These are phyloP conservation scores for Penicillium crustosum DNA, from an alignment of 2,329 filamentous ascomycete genomes.

Conservation along the genomic window DNA sequence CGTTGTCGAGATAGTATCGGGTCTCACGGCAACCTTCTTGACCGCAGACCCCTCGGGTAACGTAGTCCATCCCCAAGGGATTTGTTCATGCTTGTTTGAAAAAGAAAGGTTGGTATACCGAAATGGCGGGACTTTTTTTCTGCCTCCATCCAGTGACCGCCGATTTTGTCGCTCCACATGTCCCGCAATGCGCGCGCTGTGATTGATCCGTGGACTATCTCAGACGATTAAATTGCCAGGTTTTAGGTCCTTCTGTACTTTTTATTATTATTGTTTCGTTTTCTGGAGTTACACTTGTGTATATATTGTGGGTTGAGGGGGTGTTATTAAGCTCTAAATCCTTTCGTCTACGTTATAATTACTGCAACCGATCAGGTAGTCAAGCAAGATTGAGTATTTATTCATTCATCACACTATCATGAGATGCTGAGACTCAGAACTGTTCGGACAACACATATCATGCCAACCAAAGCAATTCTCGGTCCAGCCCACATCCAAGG, in stretches of 20 bases:
- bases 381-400: conserved; percentile 24
- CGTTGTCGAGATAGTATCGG: conserved; percentile 72
- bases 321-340: background rate
- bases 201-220: background rate
- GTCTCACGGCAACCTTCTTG: conserved; percentile 68
- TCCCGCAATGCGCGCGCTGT: conserved; percentile 2
- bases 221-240: background rate
- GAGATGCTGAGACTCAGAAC: conserved; percentile 37
- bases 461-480: conserved; percentile 39
- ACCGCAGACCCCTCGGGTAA: conserved; percentile 51
- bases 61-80: conserved; percentile 43
- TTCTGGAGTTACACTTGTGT: background rate
- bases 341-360: background rate
- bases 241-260: background rate
- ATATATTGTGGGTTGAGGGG: background rate
- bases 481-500: conserved; percentile 38
- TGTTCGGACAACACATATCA: conserved; percentile 35
- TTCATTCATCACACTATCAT: conserved; percentile 43
- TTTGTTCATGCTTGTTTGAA: conserved; percentile 32
- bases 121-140: conserved; percentile 22
- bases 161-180: conserved; percentile 12
- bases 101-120: conserved; percentile 7
- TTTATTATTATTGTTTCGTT: background rate
- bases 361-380: background rate
- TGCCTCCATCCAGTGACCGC: conserved; percentile 23